phyloP scores from a whole-genome alignment of 768 basidiomycete species.

The Gloeostereum incarnatum region DNA sequence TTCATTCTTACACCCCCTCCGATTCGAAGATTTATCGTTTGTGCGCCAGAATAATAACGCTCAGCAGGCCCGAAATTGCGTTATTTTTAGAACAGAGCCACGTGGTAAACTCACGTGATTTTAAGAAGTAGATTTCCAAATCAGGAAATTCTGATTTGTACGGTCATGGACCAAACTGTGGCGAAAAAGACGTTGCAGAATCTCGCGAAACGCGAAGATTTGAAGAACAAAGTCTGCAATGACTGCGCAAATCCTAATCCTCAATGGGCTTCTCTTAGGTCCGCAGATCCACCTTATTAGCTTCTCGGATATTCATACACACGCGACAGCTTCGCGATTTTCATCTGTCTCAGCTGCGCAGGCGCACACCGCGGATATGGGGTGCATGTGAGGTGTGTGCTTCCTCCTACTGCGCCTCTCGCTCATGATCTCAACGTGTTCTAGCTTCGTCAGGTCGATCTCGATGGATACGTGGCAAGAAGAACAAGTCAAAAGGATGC shows the following conservation, averaged over 20 bases:
- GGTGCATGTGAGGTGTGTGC: conserved; percentile 74
- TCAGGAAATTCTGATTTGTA: not conserved
- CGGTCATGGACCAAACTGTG: conserved; percentile 49
- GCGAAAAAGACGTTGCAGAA: conserved; percentile 68
- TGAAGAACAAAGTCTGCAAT: conserved; percentile 68
- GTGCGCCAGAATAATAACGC: too few species aligned
- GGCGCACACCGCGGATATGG: conserved; percentile 85
- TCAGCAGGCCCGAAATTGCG: too few species aligned
- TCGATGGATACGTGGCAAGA: conserved; percentile 97
- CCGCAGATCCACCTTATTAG: conserved; percentile 8
- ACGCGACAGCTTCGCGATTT: conserved; percentile 61
- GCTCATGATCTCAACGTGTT: conserved; percentile 13
- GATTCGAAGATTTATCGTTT: too few species aligned
- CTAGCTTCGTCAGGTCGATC: conserved; percentile 83
- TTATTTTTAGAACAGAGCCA: too few species aligned
- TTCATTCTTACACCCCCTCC: too few species aligned
- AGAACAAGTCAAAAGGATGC: conserved; percentile 85
- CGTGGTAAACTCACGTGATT: too few species aligned
- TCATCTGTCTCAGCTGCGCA: conserved; percentile 87
- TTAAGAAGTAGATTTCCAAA: conserved; percentile 1
- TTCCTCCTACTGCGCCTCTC: conserved; percentile 8
- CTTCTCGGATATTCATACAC: conserved; percentile 2
- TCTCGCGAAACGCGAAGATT: conserved; percentile 62
- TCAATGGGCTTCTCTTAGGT: conserved; percentile 90
- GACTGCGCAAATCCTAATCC: conserved; percentile 90